Evolutionary conservation across 768 basidiomycete genomes (phyloP).

Genomic region (Krasilnikovozyma curviuscula): DNA sequence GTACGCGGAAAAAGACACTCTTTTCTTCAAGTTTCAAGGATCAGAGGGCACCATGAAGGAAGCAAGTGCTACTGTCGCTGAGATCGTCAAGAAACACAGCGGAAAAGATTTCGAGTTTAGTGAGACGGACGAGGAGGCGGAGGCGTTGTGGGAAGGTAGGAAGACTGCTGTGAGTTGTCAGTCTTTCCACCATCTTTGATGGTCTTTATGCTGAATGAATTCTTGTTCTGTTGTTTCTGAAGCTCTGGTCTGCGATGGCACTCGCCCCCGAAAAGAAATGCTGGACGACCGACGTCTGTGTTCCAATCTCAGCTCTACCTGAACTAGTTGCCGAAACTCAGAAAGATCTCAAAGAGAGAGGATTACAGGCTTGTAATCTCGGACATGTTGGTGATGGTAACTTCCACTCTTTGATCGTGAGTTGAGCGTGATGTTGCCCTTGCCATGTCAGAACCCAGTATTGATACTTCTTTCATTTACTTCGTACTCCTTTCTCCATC

Average conservation of each 20-base stretch:
- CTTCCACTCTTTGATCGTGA: constrained; percentile 27
- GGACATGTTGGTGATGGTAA: constrained; percentile 26
- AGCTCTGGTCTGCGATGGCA: constrained; percentile 8
- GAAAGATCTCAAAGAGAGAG: constrained; percentile 44
- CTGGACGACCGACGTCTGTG: constrained; percentile 22
- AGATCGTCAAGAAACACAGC: constrained; percentile 47
- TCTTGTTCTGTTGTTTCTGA: too few relatives aligned
- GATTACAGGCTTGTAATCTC: constrained; percentile 35
- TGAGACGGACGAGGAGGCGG: constrained; percentile 40
- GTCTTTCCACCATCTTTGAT: too few relatives aligned
- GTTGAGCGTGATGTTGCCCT: constrained; percentile 15
- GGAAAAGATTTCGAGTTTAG: constrained; percentile 54
- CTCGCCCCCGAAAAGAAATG: constrained; percentile 3
- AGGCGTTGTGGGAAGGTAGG: constrained; percentile 61
- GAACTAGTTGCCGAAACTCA: constrained; percentile 45
- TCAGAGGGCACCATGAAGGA: constrained; percentile 37
- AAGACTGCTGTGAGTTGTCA: too few relatives aligned
- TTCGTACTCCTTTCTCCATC: background rate
- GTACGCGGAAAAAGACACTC: constrained; percentile 54
- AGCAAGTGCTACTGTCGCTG: constrained; percentile 40
- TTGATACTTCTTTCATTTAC: background rate
- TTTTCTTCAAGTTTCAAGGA: constrained; percentile 48
- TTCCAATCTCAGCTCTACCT: constrained; percentile 29
- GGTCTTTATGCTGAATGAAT: too few relatives aligned
- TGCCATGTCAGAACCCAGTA: constrained; percentile 5